These are phyloP conservation scores for Plantago elongata DNA, from an alignment of 257 asterid genomes.

Conservation along the genomic window DNA sequence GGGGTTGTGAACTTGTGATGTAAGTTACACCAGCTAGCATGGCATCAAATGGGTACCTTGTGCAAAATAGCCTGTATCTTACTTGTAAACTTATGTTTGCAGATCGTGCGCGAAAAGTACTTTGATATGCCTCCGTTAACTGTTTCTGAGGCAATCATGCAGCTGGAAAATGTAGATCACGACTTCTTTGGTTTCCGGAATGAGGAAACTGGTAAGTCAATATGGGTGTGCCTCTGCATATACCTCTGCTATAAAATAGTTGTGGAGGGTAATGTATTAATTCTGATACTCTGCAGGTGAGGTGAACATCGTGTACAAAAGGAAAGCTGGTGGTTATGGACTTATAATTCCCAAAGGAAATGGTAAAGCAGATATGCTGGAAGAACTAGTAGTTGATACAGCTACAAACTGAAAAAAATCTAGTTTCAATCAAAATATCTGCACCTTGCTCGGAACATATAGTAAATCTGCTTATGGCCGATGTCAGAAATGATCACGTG, in stretches of 20 bases:
- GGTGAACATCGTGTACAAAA: constrained; percentile 71
- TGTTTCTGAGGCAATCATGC: constrained; percentile 81
- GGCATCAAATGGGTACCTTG: too few species aligned
- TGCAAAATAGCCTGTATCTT: not conserved
- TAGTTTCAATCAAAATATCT: not conserved
- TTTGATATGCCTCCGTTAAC: constrained; percentile 94
- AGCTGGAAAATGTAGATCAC: constrained; percentile 82
- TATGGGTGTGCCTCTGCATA: not conserved
- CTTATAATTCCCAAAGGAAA: constrained; percentile 63
- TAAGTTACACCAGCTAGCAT: too few species aligned
- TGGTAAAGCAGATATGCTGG: constrained; percentile 49
- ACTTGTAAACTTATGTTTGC: constrained; percentile 11
- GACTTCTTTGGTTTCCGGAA: constrained; percentile 90
- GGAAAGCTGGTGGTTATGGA: constrained; percentile 85
- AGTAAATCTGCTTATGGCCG: constrained; percentile 2
- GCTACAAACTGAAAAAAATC: constrained; percentile 14
- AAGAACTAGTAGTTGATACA: constrained; percentile 40
- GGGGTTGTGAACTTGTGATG: too few species aligned
- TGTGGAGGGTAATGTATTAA: not conserved
- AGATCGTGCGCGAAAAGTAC: constrained; percentile 83
- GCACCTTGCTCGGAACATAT: not conserved
- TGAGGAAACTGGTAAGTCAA: constrained; percentile 63
- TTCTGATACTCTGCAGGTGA: constrained; percentile 43
- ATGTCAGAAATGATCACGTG: not conserved
- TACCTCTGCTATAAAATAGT: not conserved